Base-by-base conservation (phyloP, 1,284 basidiomycete genomes). In the Apiotrichum brassicae region DNA sequence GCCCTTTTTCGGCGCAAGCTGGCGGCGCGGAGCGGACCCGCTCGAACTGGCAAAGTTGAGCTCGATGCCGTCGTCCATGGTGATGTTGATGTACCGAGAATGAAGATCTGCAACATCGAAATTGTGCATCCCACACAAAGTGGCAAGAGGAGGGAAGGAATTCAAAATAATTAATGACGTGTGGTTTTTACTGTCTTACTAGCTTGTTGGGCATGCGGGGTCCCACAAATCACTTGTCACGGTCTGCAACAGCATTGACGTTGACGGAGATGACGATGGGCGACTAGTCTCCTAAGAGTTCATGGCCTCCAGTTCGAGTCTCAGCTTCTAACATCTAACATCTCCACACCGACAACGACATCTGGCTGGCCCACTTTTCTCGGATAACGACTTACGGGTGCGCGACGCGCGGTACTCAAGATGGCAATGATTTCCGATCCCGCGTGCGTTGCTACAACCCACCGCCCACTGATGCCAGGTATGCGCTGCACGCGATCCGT, bases 401-500 rank as follows among this genome's bases (percentile, higher is more conserved):
- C n/a, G n/a, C n/a, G n/a, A n/a, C n/a, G n/a, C n/a, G n/a, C n/a
- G n/a, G n/a, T n/a, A n/a, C n/a, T 33, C 60, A 66, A 56, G 37
- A 72, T 72, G 70, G 63, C 70, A 6, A 64, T 72, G 64, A 70
- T 72, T 30, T 57, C 63, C n/a, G 69, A 72, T 58, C 49, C 61
- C 20, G 59, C 56, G 70, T 72, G 43, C 53, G 67, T 56, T 30
- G 28, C 9, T 11, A 14, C 4, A 1, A 18, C 18, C 18, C 18
- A 19, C 36, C 24, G 14, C 22, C 20, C 11, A 20, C 46, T 49
- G 18, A 42, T 24, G 12, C 2, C 60, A 94, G 91, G 58, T 92
- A 85, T 69, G 78, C 92, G 38, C 85, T 93, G 7, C 91, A 94
- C 65, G 82, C 79, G 58, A 77, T 94, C 12, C 84, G 90, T 4